phyloP scores from a whole-genome alignment of 805 yeast genomes.

The Suhomyces prunicola region DNA sequence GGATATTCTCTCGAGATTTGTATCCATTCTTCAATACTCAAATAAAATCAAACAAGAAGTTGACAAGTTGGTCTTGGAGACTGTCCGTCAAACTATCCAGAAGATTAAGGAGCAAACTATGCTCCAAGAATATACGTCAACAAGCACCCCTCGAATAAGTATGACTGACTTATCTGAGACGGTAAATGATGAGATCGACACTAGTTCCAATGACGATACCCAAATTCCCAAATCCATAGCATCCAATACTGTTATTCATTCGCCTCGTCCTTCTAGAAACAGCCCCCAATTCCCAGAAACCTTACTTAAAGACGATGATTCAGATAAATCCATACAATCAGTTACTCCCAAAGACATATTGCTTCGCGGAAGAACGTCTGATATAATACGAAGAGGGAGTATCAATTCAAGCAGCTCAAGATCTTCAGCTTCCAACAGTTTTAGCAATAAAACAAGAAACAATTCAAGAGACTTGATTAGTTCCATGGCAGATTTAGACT shows the following conservation, averaged over 20 bases:
- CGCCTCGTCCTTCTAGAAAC: conserved; percentile 36
- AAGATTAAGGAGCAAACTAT: conserved; percentile 44
- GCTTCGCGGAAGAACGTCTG: conserved; percentile 20
- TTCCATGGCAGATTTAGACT: conserved; percentile 26
- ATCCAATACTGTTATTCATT: conserved; percentile 17
- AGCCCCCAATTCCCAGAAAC: conserved; percentile 21
- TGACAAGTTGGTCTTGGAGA: conserved; percentile 59
- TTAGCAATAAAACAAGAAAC: conserved; percentile 4
- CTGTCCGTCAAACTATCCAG: conserved; percentile 61
- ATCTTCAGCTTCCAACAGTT: conserved; percentile 12
- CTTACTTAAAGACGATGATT: conserved; percentile 11
- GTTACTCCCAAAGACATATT: conserved; percentile 48
- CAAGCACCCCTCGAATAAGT: conserved; percentile 3
- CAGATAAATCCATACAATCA: conserved; percentile 12
- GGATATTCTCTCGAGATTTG: conserved; percentile 64
- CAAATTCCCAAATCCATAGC: neutral
- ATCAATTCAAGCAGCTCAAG: conserved; percentile 15
- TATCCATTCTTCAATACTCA: conserved; percentile 71
- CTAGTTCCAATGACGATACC: neutral
- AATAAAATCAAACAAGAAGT: conserved; percentile 77
- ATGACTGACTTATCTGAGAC: neutral
- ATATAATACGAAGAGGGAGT: conserved; percentile 4
- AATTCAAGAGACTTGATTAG: conserved; percentile 19
- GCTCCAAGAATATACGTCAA: conserved; percentile 9
- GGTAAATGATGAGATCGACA: neutral